Conservation (phyloP, 495 filamentous ascomycete species). For the Penicillium steckii region DNA sequence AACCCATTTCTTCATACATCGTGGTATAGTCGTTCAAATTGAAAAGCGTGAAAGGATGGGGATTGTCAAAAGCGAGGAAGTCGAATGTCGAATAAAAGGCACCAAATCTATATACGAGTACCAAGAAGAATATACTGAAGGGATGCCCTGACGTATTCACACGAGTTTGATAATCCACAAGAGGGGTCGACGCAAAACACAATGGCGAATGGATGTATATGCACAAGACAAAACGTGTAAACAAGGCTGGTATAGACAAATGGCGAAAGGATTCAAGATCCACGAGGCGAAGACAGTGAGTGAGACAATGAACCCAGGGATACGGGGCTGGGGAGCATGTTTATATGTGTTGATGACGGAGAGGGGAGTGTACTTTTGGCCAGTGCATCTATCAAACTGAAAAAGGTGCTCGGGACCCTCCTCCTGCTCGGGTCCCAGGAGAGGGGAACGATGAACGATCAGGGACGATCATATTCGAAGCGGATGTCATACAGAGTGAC, state of each 20-base stretch:
- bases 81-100: slow-evolving; percentile 6
- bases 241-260: slow-evolving; percentile 25
- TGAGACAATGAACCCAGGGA: slow-evolving; percentile 17
- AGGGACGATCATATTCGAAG: slow-evolving; percentile 29
- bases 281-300: slow-evolving; percentile 25
- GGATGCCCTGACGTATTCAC: slow-evolving; percentile 10
- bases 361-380: slow-evolving; percentile 17
- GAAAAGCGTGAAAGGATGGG: slow-evolving; percentile 10
- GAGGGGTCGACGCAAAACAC: slow-evolving; percentile 7
- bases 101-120: slow-evolving; percentile 20
- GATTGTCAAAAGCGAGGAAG: slow-evolving; percentile 20
- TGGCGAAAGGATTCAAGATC: slow-evolving; percentile 16
- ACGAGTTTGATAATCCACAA: slow-evolving; percentile 1
- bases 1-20: slow-evolving; percentile 37
- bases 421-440: slow-evolving; percentile 16
- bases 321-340: slow-evolving; percentile 25
- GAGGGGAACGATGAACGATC: slow-evolving; percentile 24
- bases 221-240: slow-evolving; percentile 13
- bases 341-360: slow-evolving; percentile 27
- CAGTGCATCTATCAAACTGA: slow-evolving; percentile 7
- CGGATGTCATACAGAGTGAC: slow-evolving; percentile 38
- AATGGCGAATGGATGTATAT: slow-evolving; percentile 22
- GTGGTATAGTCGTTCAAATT: slow-evolving; percentile 13
- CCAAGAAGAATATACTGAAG: not conserved
- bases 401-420: not conserved